Conservation (phyloP, 2,329 filamentous ascomycete species). For the Blastomyces gilchristii region DNA sequence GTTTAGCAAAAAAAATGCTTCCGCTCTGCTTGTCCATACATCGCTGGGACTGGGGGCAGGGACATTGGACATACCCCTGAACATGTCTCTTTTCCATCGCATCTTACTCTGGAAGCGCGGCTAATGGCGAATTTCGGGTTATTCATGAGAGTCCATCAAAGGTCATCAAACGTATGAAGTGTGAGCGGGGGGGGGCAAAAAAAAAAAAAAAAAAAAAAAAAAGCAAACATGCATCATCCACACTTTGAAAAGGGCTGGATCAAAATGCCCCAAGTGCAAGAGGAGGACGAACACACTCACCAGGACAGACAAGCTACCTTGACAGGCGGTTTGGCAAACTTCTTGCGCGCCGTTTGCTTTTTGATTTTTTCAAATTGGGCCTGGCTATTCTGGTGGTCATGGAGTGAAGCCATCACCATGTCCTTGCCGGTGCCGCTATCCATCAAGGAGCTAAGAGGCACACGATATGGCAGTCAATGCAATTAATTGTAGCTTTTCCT, state of each 20-base stretch:
- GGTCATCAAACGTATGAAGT: neutral
- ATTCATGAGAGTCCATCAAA: constrained; percentile 8
- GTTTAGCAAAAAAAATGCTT: neutral
- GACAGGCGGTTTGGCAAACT: constrained; percentile 37
- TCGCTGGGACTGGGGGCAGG: constrained; percentile 11
- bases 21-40: constrained; percentile 5
- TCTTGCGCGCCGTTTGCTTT: constrained; percentile 30
- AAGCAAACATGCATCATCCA: constrained; percentile 2
- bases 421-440: neutral
- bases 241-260: neutral
- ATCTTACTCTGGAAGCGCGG: constrained; percentile 35
- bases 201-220: neutral
- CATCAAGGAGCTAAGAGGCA: neutral
- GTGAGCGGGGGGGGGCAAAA: constrained; percentile 1
- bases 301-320: constrained; percentile 37
- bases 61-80: constrained; percentile 29
- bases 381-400: constrained; percentile 3
- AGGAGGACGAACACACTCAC: constrained; percentile 21
- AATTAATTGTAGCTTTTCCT: neutral
- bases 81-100: constrained; percentile 36
- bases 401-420: constrained; percentile 1
- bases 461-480: neutral
- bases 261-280: neutral
- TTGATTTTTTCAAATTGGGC: constrained; percentile 15
- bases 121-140: constrained; percentile 18